phyloP scores from a whole-genome alignment of 1,284 basidiomycete species.

The Austroboletus novae-zelandiae region DNA sequence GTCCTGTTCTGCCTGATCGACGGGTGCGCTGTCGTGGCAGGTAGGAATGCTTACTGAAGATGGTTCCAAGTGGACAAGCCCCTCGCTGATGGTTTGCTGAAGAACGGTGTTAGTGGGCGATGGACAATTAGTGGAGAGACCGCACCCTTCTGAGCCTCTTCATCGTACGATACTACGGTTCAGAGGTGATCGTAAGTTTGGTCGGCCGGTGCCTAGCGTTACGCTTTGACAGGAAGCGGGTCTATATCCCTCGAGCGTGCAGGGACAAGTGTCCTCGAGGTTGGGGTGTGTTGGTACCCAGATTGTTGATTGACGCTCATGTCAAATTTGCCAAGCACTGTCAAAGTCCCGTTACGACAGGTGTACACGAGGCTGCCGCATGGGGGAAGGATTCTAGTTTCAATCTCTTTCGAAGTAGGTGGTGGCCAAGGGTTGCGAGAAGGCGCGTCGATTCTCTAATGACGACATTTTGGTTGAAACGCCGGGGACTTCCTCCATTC shows the following conservation, averaged over 20 bases:
- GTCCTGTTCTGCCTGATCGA: slow-evolving; percentile 9
- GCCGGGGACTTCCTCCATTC: no score
- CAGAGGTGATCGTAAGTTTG: neutral
- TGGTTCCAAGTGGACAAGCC: neutral
- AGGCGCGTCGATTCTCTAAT: no score
- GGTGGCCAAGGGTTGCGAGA: no score
- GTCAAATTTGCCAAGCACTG: neutral
- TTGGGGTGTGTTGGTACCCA: slow-evolving; percentile 6
- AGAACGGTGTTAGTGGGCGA: slow-evolving; percentile 9
- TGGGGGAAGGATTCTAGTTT: slow-evolving; percentile 14
- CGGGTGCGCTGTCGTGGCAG: neutral
- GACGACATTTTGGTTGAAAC: no score
- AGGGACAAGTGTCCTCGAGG: slow-evolving; percentile 13
- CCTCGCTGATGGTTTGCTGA: slow-evolving; percentile 10
- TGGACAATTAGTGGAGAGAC: neutral
- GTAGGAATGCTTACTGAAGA: slow-evolving; percentile 10
- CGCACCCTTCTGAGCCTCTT: slow-evolving; percentile 15
- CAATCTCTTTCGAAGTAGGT: neutral
- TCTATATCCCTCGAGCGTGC: slow-evolving; percentile 16
- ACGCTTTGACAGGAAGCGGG: neutral
- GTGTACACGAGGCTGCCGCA: slow-evolving; percentile 10
- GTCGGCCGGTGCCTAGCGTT: slow-evolving; percentile 2
- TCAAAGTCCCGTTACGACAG: slow-evolving; percentile 1
- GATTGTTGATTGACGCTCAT: slow-evolving; percentile 13
- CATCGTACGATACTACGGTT: neutral